phyloP scores from a whole-genome alignment of 306 rosid genomes.

The Rosa chinensis region DNA sequence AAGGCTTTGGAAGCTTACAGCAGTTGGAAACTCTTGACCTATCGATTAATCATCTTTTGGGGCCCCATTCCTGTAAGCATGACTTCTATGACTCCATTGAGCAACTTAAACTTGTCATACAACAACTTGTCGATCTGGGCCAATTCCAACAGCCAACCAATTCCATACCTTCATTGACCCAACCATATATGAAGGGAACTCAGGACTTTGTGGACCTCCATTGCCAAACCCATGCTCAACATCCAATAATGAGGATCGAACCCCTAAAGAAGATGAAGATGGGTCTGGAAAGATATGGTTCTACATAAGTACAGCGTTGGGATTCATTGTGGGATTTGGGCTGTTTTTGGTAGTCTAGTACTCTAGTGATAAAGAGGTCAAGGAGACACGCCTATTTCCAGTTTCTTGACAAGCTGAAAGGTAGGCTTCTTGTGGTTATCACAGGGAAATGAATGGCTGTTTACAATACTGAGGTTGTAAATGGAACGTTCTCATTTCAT shows the following conservation, averaged over 20 bases:
- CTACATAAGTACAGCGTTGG: neutral
- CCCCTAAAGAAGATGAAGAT: neutral
- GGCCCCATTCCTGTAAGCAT: conserved; percentile 19
- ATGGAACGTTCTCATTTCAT: neutral
- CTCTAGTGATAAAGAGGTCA: neutral
- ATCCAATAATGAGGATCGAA: neutral
- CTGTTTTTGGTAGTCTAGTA: neutral
- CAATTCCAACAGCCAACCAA: conserved; percentile 16
- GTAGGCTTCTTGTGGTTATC: neutral
- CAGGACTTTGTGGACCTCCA: neutral
- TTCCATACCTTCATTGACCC: neutral
- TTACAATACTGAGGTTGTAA: neutral
- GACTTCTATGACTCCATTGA: neutral
- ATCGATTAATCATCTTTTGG: conserved; percentile 16
- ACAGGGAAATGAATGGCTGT: neutral
- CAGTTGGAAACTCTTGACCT: conserved; percentile 17
- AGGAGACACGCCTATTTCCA: neutral
- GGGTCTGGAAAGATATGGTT: neutral
- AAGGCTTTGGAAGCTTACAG: neutral
- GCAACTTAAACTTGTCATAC: neutral
- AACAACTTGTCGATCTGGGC: conserved; percentile 16
- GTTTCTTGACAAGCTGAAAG: conserved; percentile 2
- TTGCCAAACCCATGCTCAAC: neutral
- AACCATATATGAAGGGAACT: neutral
- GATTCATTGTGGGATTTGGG: conserved; percentile 3